Percentiles rank a stretch among this genome's conserved stretches.
Evolutionary conservation across 306 rosid genomes (phyloP).

Genomic region (Ochetophila trinervis): DNA sequence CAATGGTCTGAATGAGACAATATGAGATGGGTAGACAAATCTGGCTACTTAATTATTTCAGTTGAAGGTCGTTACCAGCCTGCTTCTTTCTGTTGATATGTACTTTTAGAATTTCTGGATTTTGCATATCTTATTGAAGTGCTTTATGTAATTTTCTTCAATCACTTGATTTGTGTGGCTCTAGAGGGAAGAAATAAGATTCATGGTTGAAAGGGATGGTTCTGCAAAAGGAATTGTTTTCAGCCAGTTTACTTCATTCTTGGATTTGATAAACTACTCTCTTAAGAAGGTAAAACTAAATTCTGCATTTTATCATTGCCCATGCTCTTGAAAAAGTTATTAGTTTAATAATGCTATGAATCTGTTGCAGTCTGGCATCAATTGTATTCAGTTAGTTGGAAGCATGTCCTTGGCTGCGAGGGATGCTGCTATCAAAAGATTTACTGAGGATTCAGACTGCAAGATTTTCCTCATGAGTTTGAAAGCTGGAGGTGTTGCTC

Average conservation of each 20-base stretch:
- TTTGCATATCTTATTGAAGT: conserved; percentile 5
- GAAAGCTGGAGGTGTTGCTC: conserved; percentile 97
- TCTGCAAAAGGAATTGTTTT: conserved; percentile 93
- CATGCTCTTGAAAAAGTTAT: conserved; percentile 8
- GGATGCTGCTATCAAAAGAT: conserved; percentile 67
- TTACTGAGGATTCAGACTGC: conserved; percentile 79
- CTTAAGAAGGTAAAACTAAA: conserved; percentile 52
- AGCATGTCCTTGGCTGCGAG: conserved; percentile 78
- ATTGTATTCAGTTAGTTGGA: conserved; percentile 81
- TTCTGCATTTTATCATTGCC: not conserved
- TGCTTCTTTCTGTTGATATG: not conserved
- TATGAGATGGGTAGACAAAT: no score
- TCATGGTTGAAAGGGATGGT: conserved; percentile 92
- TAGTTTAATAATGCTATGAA: conserved; percentile 21
- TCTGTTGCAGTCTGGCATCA: conserved; percentile 67
- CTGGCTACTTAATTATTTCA: no score
- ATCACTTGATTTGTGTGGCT: conserved; percentile 27
- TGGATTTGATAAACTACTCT: conserved; percentile 89
- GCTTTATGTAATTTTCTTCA: not conserved
- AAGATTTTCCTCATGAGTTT: conserved; percentile 92
- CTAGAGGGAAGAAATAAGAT: conserved; percentile 91
- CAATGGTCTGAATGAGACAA: no score
- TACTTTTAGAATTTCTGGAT: no score
- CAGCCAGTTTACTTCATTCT: conserved; percentile 91
- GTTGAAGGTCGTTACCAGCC: no score